Evolutionary conservation across 176 grass and related monocot genomes (phyloP), one percentile per base, ranked within the genome.

Genomic region (Carex pumila): DNA sequence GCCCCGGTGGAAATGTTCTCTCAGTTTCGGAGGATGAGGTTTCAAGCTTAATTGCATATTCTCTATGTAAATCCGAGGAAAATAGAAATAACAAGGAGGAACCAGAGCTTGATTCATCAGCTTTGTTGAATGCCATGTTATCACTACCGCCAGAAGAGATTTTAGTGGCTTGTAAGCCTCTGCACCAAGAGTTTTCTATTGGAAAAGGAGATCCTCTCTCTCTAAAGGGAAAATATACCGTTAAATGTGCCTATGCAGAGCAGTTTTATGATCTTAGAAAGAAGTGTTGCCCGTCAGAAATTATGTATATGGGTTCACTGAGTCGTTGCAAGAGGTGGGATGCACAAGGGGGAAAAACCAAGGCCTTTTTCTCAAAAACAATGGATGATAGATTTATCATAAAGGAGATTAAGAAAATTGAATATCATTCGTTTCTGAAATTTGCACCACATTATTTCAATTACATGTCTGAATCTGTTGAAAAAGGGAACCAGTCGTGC

Each of bases 321-420:
- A 95, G 95, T 83, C 90, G 88, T 41, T 90, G 95, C 84, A 98
- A 95, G 84, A 91, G 84, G 63, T 98, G 92, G 95, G 86, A 93
- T 81, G 92, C 92, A 36, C 91, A 95, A 87, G 91, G 95, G 30
- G 95, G 92, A 77, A 95, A 98, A 88, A 95, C 87, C 65, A 98
- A 90, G 50, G 92, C 83, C 65, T 91, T 92, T 77, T 98, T 98
- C 82, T 91, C 89, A 1, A 98, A 98, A 79, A 83, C 95, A 85
- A 80, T 90, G 86, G 91, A 98, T 86, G 95, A 95, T 55, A 90
- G 95, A 84, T 94, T 98, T 83, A 94, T 98, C 65, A 94, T 98
- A 79, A 98, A 98, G 86, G 87, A 92, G 84, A 94, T 98, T 25
- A 95, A 98, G 81, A 92, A 90, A 79, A 90, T 89, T 4, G 95